Base-by-base conservation (phyloP, 306 rosid species). In the Arachis hypogaea region DNA sequence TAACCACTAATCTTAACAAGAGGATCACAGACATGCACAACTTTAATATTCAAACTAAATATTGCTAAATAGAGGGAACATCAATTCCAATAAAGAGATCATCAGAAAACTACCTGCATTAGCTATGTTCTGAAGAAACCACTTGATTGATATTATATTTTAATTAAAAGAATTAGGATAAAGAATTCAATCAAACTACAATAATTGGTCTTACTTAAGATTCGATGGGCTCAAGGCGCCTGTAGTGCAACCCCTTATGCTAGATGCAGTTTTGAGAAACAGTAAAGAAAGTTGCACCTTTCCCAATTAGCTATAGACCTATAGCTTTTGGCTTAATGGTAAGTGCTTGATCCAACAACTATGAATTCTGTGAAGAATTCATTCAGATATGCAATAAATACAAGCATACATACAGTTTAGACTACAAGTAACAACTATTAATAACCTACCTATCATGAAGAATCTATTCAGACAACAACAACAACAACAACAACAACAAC, bases 361-460 rank as follows among this genome's bases (percentile, higher is more conserved):
- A 66, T 36, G 11, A 45, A 66, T 66, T 56, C 22, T 57, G 57
- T n/a, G 66, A 45, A 66, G 49, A 66, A 75, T 66, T 14, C 73
- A 10, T 44, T 7, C n/a, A 4, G 69, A 52, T 54, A 59, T 45
- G 52, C 62, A 22, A 6, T 14, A 33, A 11, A 30, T 11, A 66
- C 60, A 72, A 6, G 71, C 46, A 11, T 44, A 33, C 6, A 40
- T 33, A 38, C 5, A 6, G 46, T 46, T 46, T 46, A 10, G 8
- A 8, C 11, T 46, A 46, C 51, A 46, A 46, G 51, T 46, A 11
- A 50, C 66, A 30, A 30, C 73, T 28, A 66, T 47, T 4, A 33
- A 66, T 66, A 33, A 55, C 67, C 58, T n/a, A 66, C 67, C 58
- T n/a, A 66, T 12, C 66, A 66, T n/a, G 66, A 45, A 66, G 49